Conservation (phyloP, 2,329 filamentous ascomycete species). For the Grosmannia clavigera region DNA sequence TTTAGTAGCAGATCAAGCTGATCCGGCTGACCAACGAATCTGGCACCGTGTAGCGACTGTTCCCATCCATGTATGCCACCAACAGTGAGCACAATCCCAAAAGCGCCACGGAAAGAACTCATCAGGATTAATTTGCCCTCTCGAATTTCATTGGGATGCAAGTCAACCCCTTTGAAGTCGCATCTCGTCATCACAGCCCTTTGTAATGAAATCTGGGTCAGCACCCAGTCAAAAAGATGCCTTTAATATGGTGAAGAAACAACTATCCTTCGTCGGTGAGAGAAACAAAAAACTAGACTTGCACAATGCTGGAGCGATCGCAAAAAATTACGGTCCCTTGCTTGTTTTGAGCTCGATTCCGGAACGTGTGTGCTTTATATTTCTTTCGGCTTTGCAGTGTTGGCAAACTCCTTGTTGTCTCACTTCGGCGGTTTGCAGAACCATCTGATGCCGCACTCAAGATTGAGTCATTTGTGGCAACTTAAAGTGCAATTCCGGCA, state of each 20-base stretch:
- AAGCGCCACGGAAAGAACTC: conserved; percentile 50
- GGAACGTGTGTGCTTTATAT: not conserved
- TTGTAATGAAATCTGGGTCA: conserved; percentile 52
- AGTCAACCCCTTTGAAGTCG: conserved; percentile 43
- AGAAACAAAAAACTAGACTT: conserved; percentile 51
- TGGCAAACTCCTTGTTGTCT: conserved; percentile 51
- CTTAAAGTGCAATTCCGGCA: conserved; percentile 46
- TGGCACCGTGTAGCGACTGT: conserved; percentile 46
- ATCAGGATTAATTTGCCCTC: conserved; percentile 60
- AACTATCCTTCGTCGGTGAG: conserved; percentile 50
- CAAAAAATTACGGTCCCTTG: not conserved
- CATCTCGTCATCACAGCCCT: conserved; percentile 58
- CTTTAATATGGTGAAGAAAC: conserved; percentile 44
- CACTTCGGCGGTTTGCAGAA: conserved; percentile 42
- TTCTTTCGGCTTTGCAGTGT: conserved; percentile 24
- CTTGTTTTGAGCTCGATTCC: not conserved
- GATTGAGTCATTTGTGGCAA: conserved; percentile 60
- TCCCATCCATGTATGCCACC: conserved; percentile 56
- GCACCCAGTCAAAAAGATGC: conserved; percentile 33
- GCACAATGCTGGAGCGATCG: conserved; percentile 56
- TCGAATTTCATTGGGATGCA: conserved; percentile 44
- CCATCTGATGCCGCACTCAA: conserved; percentile 46
- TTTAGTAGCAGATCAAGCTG: conserved; percentile 49
- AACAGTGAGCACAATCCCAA: conserved; percentile 48
- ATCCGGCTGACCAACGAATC: conserved; percentile 45